Percentiles rank a stretch among this genome's conserved stretches.
These are phyloP conservation scores for Stentor coeruleus DNA, from an alignment of 73 alveolate genomes.

Conservation along the genomic window DNA sequence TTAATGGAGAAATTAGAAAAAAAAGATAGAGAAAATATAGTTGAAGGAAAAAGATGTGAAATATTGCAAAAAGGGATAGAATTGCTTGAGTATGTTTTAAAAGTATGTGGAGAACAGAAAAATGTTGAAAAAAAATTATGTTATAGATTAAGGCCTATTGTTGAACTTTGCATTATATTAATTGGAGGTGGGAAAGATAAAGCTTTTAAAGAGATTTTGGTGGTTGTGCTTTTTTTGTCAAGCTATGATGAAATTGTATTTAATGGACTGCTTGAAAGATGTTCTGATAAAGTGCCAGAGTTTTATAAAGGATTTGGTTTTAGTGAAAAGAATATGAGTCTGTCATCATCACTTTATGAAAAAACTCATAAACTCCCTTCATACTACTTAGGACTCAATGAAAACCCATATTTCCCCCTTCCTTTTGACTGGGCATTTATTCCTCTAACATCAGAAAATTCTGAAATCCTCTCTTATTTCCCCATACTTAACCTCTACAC, in stretches of 20 bases:
- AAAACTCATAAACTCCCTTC: not conserved
- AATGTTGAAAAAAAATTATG: not conserved
- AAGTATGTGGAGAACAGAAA: too few species aligned
- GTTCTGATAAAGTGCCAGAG: not conserved
- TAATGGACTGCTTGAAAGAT: not conserved
- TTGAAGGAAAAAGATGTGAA: not conserved
- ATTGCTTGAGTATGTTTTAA: not conserved
- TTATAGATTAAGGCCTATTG: not conserved
- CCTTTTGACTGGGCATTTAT: slow-evolving; percentile 9
- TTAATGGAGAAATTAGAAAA: too few species aligned
- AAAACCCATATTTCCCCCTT: not conserved
- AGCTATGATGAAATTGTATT: not conserved
- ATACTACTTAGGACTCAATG: not conserved
- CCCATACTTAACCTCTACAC: too few species aligned
- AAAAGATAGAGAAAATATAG: too few species aligned
- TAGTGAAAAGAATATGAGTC: not conserved
- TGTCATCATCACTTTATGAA: not conserved
- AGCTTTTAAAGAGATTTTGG: not conserved
- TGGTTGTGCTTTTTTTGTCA: not conserved
- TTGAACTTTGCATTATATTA: not conserved
- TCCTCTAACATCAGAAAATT: not conserved
- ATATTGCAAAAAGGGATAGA: not conserved
- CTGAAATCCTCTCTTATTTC: not conserved
- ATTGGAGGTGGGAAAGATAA: too few species aligned
- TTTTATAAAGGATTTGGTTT: slow-evolving; percentile 9